These are phyloP conservation scores for Xerocomus nothofagi DNA, from an alignment of 1,284 basidiomycete species.

Conservation along the genomic window DNA sequence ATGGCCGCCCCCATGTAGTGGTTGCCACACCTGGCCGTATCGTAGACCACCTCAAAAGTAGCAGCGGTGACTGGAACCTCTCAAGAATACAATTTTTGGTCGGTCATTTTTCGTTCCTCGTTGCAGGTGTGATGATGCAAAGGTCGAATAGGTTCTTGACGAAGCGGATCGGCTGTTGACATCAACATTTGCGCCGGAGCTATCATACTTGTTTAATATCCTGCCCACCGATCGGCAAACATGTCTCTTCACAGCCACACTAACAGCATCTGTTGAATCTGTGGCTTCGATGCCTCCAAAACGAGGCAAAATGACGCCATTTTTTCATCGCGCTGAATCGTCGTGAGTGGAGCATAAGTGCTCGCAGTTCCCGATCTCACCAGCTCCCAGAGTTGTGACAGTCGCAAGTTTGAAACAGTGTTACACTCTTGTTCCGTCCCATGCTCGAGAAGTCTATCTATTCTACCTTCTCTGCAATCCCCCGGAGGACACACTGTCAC, in stretches of 20 bases:
- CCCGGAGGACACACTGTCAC: slow-evolving; percentile 70
- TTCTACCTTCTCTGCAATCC: slow-evolving; percentile 89
- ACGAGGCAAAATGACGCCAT: slow-evolving; percentile 83
- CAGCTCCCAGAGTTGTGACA: slow-evolving; percentile 71
- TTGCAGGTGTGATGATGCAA: background rate
- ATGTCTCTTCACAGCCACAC: slow-evolving; percentile 94
- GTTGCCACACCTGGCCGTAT: slow-evolving; percentile 96
- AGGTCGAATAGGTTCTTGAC: slow-evolving; percentile 77
- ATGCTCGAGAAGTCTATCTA: slow-evolving; percentile 92
- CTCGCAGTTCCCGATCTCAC: slow-evolving; percentile 5
- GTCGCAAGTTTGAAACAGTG: slow-evolving; percentile 83
- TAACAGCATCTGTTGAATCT: slow-evolving; percentile 85
- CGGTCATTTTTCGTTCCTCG: slow-evolving; percentile 26
- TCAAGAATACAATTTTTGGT: slow-evolving; percentile 86
- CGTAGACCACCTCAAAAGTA: slow-evolving; percentile 86
- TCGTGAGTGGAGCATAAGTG: slow-evolving; percentile 48
- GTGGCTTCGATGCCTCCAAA: slow-evolving; percentile 75
- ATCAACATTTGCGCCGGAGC: slow-evolving; percentile 85
- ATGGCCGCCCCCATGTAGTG: slow-evolving; percentile 86
- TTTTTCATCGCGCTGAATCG: slow-evolving; percentile 82
- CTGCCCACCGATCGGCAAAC: slow-evolving; percentile 91
- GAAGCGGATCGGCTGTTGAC: slow-evolving; percentile 95
- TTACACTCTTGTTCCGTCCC: slow-evolving; percentile 93
- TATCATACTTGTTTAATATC: slow-evolving; percentile 76
- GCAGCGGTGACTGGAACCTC: slow-evolving; percentile 81